Evolutionary conservation across 1,139 yeast species (phyloP).

Genomic region (Sugiyamaella neomexicana): DNA sequence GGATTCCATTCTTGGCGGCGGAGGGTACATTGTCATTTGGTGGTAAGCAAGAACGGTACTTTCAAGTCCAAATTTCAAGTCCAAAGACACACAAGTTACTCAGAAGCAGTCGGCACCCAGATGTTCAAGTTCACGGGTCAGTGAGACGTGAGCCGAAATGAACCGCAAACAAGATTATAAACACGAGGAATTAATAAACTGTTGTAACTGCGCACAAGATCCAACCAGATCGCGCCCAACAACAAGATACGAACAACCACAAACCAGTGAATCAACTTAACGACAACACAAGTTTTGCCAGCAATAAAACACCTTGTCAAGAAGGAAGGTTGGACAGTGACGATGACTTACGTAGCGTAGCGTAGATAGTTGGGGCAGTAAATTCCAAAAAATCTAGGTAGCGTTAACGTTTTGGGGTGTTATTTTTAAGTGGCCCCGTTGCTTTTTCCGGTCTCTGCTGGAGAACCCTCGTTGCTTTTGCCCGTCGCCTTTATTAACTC

Average conservation of each 20-base stretch:
- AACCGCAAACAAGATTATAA: too few relatives aligned
- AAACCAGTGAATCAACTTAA: too few relatives aligned
- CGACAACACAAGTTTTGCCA: neutral
- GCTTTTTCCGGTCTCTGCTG: neutral
- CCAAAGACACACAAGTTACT: too few relatives aligned
- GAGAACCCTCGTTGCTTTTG: neutral
- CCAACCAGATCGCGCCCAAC: too few relatives aligned
- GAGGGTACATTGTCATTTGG: constrained; percentile 12
- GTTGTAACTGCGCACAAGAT: too few relatives aligned
- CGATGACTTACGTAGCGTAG: neutral
- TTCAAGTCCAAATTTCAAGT: too few relatives aligned
- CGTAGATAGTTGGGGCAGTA: neutral
- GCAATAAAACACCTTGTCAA: too few relatives aligned
- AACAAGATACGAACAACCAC: too few relatives aligned
- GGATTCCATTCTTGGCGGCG: constrained; percentile 49
- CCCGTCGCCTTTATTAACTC: neutral
- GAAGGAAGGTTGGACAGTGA: neutral
- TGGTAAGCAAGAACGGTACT: neutral
- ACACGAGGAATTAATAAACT: too few relatives aligned
- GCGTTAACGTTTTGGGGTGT: neutral
- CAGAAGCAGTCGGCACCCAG: too few relatives aligned
- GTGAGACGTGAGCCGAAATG: too few relatives aligned
- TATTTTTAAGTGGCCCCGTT: neutral
- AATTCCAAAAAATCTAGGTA: neutral
- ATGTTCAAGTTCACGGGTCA: too few relatives aligned